Evolutionary conservation across 192 early-diverging fungal genomes (phyloP).

Genomic region (Martensiomyces pterosporus): DNA sequence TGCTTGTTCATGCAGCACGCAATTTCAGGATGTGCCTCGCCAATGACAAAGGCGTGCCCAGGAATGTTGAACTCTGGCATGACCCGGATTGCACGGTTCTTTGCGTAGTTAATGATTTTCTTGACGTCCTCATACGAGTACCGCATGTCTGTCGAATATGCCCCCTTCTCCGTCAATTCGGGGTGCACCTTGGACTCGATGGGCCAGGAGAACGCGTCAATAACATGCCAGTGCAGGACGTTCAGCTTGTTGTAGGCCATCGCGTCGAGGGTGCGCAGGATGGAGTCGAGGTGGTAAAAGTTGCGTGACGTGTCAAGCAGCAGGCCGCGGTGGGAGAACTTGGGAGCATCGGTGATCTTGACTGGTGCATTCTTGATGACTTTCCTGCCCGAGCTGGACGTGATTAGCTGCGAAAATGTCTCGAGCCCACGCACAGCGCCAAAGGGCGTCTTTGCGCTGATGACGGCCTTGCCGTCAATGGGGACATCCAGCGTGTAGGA

Average conservation of each 20-base stretch:
- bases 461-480: conserved; percentile 47
- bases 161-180: conserved; percentile 57
- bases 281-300: conserved; percentile 56
- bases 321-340: conserved; percentile 64
- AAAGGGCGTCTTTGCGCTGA: conserved; percentile 57
- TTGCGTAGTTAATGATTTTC: conserved; percentile 67
- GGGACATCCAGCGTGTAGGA: conserved; percentile 65
- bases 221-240: conserved; percentile 77
- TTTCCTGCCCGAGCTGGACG: conserved; percentile 46
- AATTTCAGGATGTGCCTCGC: conserved; percentile 53
- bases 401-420: conserved; percentile 73
- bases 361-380: conserved; percentile 57
- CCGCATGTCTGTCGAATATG: conserved; percentile 59
- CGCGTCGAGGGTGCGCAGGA: conserved; percentile 62
- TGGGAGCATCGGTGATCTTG: conserved; percentile 58
- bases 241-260: conserved; percentile 73
- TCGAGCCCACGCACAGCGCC: conserved; percentile 71
- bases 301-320: conserved; percentile 68
- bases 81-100: conserved; percentile 74
- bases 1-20: conserved; percentile 58
- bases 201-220: conserved; percentile 70
- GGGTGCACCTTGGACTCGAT: conserved; percentile 60
- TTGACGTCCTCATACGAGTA: conserved; percentile 73
- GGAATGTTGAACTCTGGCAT: conserved; percentile 92
- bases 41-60: conserved; percentile 62